Evolutionary conservation across 2,329 filamentous ascomycete genomes (phyloP).

Genomic region (Arachnopeziza araneosa): DNA sequence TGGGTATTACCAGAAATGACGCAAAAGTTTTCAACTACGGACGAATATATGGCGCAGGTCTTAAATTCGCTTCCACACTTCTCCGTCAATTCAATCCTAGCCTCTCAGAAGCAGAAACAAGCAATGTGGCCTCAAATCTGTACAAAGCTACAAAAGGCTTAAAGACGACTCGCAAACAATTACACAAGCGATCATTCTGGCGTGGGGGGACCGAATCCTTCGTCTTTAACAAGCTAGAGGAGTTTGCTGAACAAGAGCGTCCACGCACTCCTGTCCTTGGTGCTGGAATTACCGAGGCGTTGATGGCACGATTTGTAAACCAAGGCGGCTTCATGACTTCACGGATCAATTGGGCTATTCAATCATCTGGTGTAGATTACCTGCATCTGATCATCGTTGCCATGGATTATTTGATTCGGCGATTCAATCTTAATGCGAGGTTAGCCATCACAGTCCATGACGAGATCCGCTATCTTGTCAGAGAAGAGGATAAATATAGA

Average conservation of each 20-base stretch:
- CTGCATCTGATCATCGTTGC: constrained; percentile 85
- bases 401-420: constrained; percentile 89
- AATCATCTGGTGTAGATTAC: constrained; percentile 95
- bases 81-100: constrained; percentile 89
- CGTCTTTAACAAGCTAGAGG: constrained; percentile 96
- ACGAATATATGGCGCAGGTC: constrained; percentile 93
- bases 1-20: constrained; percentile 90
- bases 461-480: constrained; percentile 91
- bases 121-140: constrained; percentile 68
- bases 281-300: constrained; percentile 90
- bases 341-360: constrained; percentile 98
- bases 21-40: constrained; percentile 99
- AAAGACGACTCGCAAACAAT: constrained; percentile 68
- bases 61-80: constrained; percentile 87
- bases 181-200: constrained; percentile 81
- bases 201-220: constrained; percentile 94
- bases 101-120: constrained; percentile 73
- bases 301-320: constrained; percentile 82
- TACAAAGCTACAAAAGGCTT: constrained; percentile 88
- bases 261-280: constrained; percentile 89
- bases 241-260: constrained; percentile 91
- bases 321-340: constrained; percentile 92
- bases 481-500: constrained; percentile 78
- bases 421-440: constrained; percentile 79
- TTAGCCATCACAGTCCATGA: constrained; percentile 94